A percentile compares a stretch with the other conserved stretches of the same genome.
Evolutionary conservation across 1,284 basidiomycete genomes (phyloP).

Genomic region (Spongiforma sp.): DNA sequence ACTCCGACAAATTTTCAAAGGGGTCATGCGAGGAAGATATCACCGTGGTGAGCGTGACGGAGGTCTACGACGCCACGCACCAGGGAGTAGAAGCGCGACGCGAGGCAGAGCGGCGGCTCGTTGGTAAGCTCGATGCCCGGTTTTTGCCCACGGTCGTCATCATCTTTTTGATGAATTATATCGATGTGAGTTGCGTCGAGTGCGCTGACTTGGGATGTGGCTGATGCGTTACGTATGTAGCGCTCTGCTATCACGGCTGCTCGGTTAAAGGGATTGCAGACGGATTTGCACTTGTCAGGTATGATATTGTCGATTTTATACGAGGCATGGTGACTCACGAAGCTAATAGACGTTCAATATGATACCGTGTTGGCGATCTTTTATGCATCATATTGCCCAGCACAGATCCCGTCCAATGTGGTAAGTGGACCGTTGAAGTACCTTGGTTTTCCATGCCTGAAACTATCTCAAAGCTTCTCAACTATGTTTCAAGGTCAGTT

Average conservation of each 20-base stretch:
- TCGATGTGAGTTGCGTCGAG: conserved; percentile 55
- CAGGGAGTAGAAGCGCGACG: conserved; percentile 13
- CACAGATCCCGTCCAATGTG: conserved; percentile 2
- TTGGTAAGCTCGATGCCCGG: conserved; percentile 61
- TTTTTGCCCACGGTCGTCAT: conserved; percentile 64
- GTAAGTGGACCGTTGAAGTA: conserved; percentile 42
- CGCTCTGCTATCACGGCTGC: conserved; percentile 55
- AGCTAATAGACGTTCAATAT: neutral
- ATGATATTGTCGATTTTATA: neutral
- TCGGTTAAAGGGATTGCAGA: conserved; percentile 3
- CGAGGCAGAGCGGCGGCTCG: conserved; percentile 47
- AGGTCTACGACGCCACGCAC: neutral
- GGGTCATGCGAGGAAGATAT: conserved; percentile 11
- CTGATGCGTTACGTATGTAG: conserved; percentile 41
- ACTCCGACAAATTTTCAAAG: conserved; percentile 21
- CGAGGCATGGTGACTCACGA: neutral
- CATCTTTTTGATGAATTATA: conserved; percentile 74
- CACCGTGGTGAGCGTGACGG: neutral
- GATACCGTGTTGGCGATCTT: neutral
- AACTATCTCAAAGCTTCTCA: conserved; percentile 38
- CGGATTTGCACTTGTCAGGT: neutral
- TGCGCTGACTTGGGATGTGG: neutral
- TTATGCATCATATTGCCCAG: conserved; percentile 1
- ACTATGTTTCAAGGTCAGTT: neutral
- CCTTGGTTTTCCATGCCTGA: conserved; percentile 48